phyloP scores from a whole-genome alignment of 2,329 filamentous ascomycete species.

The Diplodia seriata region DNA sequence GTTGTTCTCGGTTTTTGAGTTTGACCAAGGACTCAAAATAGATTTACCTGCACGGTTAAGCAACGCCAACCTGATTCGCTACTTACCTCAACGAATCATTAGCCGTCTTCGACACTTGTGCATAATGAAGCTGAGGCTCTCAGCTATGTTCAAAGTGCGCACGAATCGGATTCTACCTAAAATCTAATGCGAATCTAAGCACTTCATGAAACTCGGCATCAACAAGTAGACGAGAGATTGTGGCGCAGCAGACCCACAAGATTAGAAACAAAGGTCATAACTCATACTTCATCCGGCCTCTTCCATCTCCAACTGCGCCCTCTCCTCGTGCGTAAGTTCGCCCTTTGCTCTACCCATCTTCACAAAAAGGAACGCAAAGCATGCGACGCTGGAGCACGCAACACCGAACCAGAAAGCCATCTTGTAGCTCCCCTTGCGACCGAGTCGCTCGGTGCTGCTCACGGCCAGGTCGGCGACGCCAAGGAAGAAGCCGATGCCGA shows the following conservation, averaged over 20 bases:
- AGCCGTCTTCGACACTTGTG: no score
- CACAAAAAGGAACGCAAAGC: constrained; percentile 48
- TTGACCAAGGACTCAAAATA: background rate
- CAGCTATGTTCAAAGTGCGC: no score
- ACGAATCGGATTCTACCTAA: no score
- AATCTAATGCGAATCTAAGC: no score
- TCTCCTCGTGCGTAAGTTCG: constrained; percentile 30
- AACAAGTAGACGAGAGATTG: background rate
- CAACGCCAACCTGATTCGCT: background rate
- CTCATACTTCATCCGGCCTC: background rate
- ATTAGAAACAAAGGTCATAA: background rate
- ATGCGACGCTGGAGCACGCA: constrained; percentile 39
- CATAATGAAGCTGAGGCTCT: no score
- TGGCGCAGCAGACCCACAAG: background rate
- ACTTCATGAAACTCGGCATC: background rate
- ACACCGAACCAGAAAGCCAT: constrained; percentile 48
- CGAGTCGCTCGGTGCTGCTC: constrained; percentile 36
- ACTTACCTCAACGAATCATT: no score
- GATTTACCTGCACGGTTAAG: background rate
- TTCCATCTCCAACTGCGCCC: constrained; percentile 3
- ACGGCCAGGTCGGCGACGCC: constrained; percentile 48
- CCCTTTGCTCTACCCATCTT: constrained; percentile 48
- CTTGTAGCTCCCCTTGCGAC: constrained; percentile 45
- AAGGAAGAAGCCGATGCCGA: constrained; percentile 47
- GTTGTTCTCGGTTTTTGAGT: background rate